phyloP scores from a whole-genome alignment of 257 asterid genomes.

The Solanum microdontum region DNA sequence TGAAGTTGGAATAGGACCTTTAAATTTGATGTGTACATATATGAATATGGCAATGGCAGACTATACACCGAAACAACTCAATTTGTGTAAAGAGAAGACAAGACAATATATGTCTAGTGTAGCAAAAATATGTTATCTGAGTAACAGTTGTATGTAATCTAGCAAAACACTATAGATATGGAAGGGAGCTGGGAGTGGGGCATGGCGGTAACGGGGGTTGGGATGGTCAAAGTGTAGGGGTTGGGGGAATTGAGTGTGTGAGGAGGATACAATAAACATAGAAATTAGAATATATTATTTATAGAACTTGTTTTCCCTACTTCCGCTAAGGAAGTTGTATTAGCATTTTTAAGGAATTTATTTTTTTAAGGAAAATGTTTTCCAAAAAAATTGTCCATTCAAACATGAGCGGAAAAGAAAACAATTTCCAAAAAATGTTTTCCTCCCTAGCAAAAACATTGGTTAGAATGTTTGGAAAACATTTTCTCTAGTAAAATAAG shows the following conservation, averaged over 20 bases:
- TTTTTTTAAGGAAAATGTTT: not conserved
- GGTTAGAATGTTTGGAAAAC: not conserved
- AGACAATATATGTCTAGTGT: not conserved
- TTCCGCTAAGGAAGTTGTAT: not conserved
- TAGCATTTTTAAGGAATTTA: not conserved
- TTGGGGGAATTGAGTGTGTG: no score
- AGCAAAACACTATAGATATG: no score
- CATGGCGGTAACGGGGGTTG: no score
- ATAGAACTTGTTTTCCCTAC: not conserved
- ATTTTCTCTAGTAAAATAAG: not conserved
- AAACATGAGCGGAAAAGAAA: not conserved
- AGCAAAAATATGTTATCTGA: not conserved
- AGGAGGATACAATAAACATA: no score
- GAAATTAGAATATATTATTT: no score
- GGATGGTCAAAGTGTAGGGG: no score
- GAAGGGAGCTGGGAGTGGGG: no score
- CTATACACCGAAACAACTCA: not conserved
- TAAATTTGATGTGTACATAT: not conserved
- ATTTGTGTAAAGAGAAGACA: not conserved
- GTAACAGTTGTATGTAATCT: no score
- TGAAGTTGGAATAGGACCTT: not conserved
- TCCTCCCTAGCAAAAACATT: not conserved
- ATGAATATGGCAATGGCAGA: not conserved
- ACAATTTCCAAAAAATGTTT: no score
- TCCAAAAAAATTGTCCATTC: not conserved